Percentiles rank a stretch among this genome's conserved stretches.
Conservation (phyloP, 192 early-diverging fungal genomes). For the Umbelopsis ramanniana region DNA sequence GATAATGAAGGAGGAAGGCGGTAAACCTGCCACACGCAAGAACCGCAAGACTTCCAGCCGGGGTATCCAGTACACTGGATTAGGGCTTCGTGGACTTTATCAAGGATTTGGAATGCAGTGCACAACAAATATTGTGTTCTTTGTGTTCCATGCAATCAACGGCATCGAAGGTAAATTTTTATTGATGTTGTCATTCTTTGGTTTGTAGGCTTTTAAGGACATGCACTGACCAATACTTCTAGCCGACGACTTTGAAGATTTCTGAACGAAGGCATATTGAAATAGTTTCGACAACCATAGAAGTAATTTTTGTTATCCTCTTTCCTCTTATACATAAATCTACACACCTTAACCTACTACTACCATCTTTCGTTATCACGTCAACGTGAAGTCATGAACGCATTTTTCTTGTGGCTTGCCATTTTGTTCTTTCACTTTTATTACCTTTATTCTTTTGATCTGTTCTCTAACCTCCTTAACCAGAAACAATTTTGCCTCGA, state of each 20-base stretch:
- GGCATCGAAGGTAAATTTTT: conserved; percentile 53
- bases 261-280: background rate
- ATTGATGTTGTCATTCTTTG: too few relatives aligned
- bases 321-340: background rate
- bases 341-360: background rate
- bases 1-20: conserved; percentile 79
- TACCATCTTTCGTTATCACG: background rate
- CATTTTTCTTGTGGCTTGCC: background rate
- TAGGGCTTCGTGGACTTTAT: conserved; percentile 71
- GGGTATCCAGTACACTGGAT: conserved; percentile 43
- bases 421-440: background rate
- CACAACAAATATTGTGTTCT: conserved; percentile 59
- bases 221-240: background rate
- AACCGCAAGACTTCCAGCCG: conserved; percentile 28
- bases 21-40: conserved; percentile 26
- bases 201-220: too few relatives aligned
- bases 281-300: background rate
- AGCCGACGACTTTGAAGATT: conserved; percentile 19
- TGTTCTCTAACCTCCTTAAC: background rate
- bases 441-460: background rate
- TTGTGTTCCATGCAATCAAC: conserved; percentile 63
- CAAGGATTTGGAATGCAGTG: conserved; percentile 70
- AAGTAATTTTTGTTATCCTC: background rate
- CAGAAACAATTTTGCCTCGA: background rate
- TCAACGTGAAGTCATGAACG: background rate